Conservation (phyloP, 2,329 filamentous ascomycete species). For the Pseudopyricularia javanii region DNA sequence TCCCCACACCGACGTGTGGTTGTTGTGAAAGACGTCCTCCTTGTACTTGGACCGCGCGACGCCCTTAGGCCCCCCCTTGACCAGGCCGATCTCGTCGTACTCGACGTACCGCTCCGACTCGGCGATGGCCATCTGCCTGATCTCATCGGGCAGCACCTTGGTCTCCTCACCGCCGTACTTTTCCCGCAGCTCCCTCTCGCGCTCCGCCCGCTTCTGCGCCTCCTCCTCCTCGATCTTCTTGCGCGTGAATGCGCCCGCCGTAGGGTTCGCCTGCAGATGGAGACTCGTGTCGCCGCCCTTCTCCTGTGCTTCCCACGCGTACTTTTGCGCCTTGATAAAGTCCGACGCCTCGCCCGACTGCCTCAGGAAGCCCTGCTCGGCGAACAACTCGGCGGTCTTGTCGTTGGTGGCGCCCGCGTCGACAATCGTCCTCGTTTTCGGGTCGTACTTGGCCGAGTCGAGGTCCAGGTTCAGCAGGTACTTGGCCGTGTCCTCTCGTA, state of each 20-base stretch:
- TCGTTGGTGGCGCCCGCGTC: constrained; percentile 72
- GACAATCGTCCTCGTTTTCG: constrained; percentile 85
- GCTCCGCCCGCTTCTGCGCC: constrained; percentile 54
- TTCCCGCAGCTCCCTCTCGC: constrained; percentile 59
- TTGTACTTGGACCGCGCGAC: constrained; percentile 80
- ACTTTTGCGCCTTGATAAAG: constrained; percentile 78
- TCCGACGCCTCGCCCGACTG: constrained; percentile 84
- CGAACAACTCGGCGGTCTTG: constrained; percentile 69
- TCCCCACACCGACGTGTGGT: constrained; percentile 87
- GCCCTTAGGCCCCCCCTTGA: constrained; percentile 75
- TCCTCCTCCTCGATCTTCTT: constrained; percentile 69
- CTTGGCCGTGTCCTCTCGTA: constrained; percentile 94
- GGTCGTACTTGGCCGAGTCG: constrained; percentile 95
- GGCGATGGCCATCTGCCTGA: constrained; percentile 56
- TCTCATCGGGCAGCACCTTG: constrained; percentile 36
- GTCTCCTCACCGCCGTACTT: constrained; percentile 65
- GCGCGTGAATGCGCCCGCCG: constrained; percentile 72
- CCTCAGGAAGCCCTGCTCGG: constrained; percentile 85
- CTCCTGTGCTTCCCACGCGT: constrained; percentile 95
- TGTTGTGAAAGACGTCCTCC: constrained; percentile 80
- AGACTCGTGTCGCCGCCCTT: constrained; percentile 63
- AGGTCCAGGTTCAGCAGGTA: constrained; percentile 91
- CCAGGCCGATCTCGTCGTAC: constrained; percentile 79
- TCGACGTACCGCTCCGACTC: constrained; percentile 85
- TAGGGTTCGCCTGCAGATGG: constrained; percentile 93